phyloP scores from a whole-genome alignment of 176 grass and related monocot species.

The Luzula sylvatica region DNA sequence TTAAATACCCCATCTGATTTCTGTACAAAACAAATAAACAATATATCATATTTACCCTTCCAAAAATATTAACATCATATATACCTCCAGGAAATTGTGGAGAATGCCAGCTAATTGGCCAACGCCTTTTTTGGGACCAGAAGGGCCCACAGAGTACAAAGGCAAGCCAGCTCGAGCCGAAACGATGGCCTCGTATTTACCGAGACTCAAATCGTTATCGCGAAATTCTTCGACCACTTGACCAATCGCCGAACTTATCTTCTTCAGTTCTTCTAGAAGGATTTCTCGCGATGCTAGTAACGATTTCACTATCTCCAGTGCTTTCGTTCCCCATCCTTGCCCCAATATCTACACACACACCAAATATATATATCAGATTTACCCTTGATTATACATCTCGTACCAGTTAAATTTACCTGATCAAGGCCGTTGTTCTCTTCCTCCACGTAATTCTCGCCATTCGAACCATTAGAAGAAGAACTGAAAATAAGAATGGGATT shows the following conservation, averaged over 20 bases:
- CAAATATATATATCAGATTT: too few species aligned
- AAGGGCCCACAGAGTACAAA: constrained; percentile 23
- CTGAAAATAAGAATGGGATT: too few species aligned
- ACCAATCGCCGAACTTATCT: constrained; percentile 62
- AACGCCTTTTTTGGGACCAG: constrained; percentile 29
- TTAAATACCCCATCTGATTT: constrained; percentile 42
- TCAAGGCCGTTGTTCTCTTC: too few species aligned
- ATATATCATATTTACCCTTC: constrained; percentile 18
- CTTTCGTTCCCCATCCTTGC: constrained; percentile 36
- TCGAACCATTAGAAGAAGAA: too few species aligned
- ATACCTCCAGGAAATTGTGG: constrained; percentile 72
- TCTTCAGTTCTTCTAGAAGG: constrained; percentile 61
- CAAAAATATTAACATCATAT: constrained; percentile 8
- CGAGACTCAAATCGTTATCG: constrained; percentile 40
- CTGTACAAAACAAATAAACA: constrained; percentile 36
- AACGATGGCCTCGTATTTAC: constrained; percentile 56
- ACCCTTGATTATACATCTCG: too few species aligned
- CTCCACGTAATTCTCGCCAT: too few species aligned
- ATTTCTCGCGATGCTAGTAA: constrained; percentile 58
- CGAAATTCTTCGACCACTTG: constrained; percentile 46
- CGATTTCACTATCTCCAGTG: constrained; percentile 52
- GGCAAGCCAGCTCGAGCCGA: constrained; percentile 33
- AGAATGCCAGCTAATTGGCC: constrained; percentile 43
- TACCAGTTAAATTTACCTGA: too few species aligned
- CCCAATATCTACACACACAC: constrained; percentile 32